Percentiles rank a stretch among this genome's conserved stretches.
phyloP scores from a whole-genome alignment of 2,329 filamentous ascomycete genomes.

The Claviceps spartinae region DNA sequence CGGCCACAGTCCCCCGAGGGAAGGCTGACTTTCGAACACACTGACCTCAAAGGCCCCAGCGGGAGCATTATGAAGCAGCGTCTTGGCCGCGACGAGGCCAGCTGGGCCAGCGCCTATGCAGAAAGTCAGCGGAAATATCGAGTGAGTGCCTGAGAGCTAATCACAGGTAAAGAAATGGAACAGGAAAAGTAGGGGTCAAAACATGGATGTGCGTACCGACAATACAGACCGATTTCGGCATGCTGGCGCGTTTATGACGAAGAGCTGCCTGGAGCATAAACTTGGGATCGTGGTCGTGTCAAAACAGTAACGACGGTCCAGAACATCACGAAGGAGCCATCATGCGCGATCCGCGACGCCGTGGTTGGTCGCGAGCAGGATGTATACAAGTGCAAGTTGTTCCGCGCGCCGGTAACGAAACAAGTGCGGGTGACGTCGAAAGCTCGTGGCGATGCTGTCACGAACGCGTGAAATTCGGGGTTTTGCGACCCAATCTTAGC shows the following conservation, averaged over 20 bases:
- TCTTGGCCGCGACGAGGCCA: conserved; percentile 59
- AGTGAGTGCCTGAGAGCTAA: too few relatives aligned
- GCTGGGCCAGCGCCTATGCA: conserved; percentile 51
- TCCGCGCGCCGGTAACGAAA: too few relatives aligned
- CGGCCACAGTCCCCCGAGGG: conserved; percentile 71
- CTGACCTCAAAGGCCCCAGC: conserved; percentile 49
- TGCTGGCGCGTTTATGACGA: neutral
- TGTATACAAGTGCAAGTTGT: too few relatives aligned
- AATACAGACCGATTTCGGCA: conserved; percentile 1
- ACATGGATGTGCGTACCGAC: neutral
- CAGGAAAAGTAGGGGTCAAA: neutral
- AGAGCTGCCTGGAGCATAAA: neutral
- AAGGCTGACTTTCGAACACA: conserved; percentile 51
- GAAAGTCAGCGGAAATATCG: neutral
- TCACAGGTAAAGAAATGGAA: too few relatives aligned
- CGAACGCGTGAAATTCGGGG: too few relatives aligned
- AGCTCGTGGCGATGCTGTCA: too few relatives aligned
- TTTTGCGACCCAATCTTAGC: too few relatives aligned
- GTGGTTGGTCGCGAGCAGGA: too few relatives aligned
- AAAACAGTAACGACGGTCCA: too few relatives aligned
- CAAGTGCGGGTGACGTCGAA: too few relatives aligned
- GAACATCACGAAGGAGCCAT: too few relatives aligned
- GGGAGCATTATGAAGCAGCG: conserved; percentile 47
- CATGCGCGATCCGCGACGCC: too few relatives aligned
- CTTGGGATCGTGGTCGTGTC: neutral